Percentiles rank a stretch among this genome's conserved stretches.
phyloP scores from a whole-genome alignment of 2,329 filamentous ascomycete genomes.

The Biscogniauxia sp. region DNA sequence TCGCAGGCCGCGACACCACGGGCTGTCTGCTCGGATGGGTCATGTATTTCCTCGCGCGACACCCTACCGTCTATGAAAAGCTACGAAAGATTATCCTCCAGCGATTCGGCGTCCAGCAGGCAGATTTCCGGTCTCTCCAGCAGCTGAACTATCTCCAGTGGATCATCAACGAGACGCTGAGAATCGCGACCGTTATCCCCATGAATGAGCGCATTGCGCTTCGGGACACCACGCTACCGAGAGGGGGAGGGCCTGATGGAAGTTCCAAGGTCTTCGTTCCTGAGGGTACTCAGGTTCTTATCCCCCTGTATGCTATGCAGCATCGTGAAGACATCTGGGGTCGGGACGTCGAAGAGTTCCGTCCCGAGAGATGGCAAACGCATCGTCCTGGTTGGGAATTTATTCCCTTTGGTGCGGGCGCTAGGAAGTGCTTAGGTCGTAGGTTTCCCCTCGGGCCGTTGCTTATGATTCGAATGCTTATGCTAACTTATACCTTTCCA shows the following conservation, averaged over 20 bases:
- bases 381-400: conserved; percentile 31
- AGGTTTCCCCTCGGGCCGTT: conserved; percentile 3
- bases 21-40: conserved; percentile 49
- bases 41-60: conserved; percentile 41
- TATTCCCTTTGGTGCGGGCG: conserved; percentile 33
- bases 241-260: conserved; percentile 45
- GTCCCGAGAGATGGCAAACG: conserved; percentile 18
- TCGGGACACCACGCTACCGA: conserved; percentile 40
- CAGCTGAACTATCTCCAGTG: conserved; percentile 11
- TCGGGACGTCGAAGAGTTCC: conserved; percentile 15
- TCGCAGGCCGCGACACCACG: conserved; percentile 54
- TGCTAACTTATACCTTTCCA: background rate
- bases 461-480: background rate
- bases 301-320: conserved; percentile 35
- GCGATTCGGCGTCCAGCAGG: conserved; percentile 54
- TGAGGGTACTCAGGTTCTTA: conserved; percentile 38
- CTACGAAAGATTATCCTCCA: conserved; percentile 41
- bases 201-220: conserved; percentile 29
- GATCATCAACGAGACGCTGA: conserved; percentile 5
- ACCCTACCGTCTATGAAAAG: conserved; percentile 40
- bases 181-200: conserved; percentile 23
- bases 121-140: conserved; percentile 3
- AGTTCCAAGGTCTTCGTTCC: conserved; percentile 43
- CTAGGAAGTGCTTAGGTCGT: conserved; percentile 34
- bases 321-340: conserved; percentile 32